Evolutionary conservation across 176 grass and related monocot genomes (phyloP).

Genomic region (Musa acuminata): DNA sequence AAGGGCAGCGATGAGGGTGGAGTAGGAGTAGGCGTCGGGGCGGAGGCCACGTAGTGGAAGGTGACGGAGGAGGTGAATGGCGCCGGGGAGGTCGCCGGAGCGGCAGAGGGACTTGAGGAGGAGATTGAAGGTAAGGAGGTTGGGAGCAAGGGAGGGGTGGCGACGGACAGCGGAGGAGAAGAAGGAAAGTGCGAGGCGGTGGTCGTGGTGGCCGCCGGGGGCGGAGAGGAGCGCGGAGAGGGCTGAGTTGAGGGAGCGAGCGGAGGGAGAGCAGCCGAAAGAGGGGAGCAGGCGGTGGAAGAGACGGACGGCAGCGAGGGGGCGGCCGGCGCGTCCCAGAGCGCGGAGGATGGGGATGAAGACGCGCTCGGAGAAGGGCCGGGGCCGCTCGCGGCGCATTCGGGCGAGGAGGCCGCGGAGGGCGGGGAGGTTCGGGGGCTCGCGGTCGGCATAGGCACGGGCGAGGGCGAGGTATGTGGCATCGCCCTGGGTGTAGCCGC

Average conservation of each 20-base stretch:
- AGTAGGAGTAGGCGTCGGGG: constrained; percentile 88
- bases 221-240: constrained; percentile 40
- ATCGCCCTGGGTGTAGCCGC: constrained; percentile 27
- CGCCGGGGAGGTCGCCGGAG: constrained; percentile 18
- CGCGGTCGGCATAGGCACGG: constrained; percentile 24
- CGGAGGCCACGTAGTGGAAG: constrained; percentile 32
- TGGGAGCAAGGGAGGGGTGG: constrained; percentile 33
- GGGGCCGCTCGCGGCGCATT: constrained; percentile 24
- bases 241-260: constrained; percentile 20
- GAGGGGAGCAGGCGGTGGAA: constrained; percentile 6
- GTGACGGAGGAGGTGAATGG: constrained; percentile 33
- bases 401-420: constrained; percentile 32
- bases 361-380: constrained; percentile 32
- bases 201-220: constrained; percentile 18
- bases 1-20: constrained; percentile 52
- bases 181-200: constrained; percentile 18
- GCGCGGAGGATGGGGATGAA: constrained; percentile 59
- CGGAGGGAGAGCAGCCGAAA: constrained; percentile 13
- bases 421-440: constrained; percentile 20
- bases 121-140: constrained; percentile 70
- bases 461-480: constrained; percentile 52
- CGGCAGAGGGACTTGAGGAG: constrained; percentile 53
- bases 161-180: constrained; percentile 38
- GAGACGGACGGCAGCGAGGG: constrained; percentile 12
- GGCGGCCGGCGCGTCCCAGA: constrained; percentile 30